Percentiles rank a stretch among this genome's conserved stretches.
Conservation (phyloP, 345 rosid species). For the Brassica rapa region DNA sequence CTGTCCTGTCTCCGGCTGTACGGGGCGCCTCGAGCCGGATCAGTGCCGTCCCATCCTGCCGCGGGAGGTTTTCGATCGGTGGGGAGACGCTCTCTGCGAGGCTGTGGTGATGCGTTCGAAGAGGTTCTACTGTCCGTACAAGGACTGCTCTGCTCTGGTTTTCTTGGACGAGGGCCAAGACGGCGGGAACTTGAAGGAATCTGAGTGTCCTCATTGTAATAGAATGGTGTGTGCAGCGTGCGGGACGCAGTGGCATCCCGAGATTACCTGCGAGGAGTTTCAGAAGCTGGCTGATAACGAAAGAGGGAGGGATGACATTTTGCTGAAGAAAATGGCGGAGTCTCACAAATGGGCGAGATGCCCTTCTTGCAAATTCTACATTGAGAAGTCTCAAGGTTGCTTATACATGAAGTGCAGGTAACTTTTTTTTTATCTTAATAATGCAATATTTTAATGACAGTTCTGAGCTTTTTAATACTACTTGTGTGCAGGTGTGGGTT, state of each 20-base stretch:
- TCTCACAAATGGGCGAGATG: conserved; percentile 52
- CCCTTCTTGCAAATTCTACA: conserved; percentile 46
- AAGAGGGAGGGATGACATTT: conserved; percentile 46
- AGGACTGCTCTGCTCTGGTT: conserved; percentile 51
- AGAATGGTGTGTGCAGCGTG: conserved; percentile 56
- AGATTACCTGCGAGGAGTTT: conserved; percentile 44
- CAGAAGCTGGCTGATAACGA: conserved; percentile 46
- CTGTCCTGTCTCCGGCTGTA: conserved; percentile 40
- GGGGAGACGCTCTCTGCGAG: conserved; percentile 52
- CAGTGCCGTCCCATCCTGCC: conserved; percentile 28
- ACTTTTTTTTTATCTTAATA: not conserved
- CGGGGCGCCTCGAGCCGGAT: conserved; percentile 13
- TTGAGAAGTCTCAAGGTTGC: conserved; percentile 52
- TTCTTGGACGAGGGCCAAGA: conserved; percentile 39
- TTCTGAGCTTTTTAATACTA: not conserved
- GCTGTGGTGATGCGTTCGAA: conserved; percentile 38
- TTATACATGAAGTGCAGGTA: conserved; percentile 56
- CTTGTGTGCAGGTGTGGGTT: conserved; percentile 45
- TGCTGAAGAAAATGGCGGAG: conserved; percentile 52
- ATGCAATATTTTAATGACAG: not conserved
- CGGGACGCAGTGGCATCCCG: conserved; percentile 57
- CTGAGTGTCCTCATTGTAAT: conserved; percentile 50
- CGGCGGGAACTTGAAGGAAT: conserved; percentile 27
- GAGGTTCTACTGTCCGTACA: conserved; percentile 49
- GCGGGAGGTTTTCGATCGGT: conserved; percentile 23